A percentile compares a stretch with the other conserved stretches of the same genome.
These are phyloP conservation scores for Lyophyllum semitale DNA, from an alignment of 768 basidiomycete species.

Conservation along the genomic window DNA sequence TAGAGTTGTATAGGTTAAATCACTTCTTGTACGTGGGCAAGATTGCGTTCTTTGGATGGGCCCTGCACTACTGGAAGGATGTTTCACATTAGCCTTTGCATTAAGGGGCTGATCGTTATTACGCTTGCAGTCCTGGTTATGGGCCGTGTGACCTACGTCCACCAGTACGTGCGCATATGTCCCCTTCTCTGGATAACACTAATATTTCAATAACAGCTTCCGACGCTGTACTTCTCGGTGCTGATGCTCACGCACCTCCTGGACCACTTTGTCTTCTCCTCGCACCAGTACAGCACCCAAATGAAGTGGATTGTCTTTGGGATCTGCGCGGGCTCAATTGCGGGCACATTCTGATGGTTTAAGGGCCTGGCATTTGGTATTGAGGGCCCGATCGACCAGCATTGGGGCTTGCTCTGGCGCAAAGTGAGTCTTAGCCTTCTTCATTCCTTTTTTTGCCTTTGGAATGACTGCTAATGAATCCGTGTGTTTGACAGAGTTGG, in stretches of 20 bases:
- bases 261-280: conserved; percentile 91
- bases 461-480: neutral
- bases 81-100: neutral
- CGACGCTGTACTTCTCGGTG: conserved; percentile 95
- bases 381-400: conserved; percentile 80
- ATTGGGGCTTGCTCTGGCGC: conserved; percentile 82
- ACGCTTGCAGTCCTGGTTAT: conserved; percentile 80
- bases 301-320: conserved; percentile 79
- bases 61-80: conserved; percentile 80
- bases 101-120: neutral
- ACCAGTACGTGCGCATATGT: conserved; percentile 94
- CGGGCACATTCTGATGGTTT: conserved; percentile 96
- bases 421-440: conserved; percentile 37
- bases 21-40: conserved; percentile 93
- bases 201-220: conserved; percentile 56
- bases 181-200: neutral
- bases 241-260: conserved; percentile 88
- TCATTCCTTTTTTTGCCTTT: neutral
- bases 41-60: conserved; percentile 90
- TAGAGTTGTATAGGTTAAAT: conserved; percentile 57
- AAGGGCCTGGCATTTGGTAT: conserved; percentile 88
- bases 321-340: conserved; percentile 54
- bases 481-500: conserved; percentile 24
- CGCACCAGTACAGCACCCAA: conserved; percentile 56
- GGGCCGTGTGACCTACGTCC: conserved; percentile 95